phyloP scores from a whole-genome alignment of 2,329 filamentous ascomycete species.

The Colletotrichum sp. region DNA sequence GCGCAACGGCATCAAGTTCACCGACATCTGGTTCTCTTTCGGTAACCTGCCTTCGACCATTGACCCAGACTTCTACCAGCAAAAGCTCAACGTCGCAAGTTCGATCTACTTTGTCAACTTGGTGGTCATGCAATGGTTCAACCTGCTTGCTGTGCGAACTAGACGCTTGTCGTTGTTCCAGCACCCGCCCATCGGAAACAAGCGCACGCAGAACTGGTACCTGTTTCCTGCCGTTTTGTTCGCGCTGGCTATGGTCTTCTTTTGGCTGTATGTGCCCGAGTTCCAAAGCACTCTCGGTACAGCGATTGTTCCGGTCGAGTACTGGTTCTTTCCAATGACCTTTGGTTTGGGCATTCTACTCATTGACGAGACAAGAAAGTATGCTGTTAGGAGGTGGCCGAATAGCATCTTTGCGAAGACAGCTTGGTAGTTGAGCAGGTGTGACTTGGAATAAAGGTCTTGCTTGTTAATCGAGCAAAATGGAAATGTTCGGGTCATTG shows the following conservation, averaged over 20 bases:
- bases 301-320: conserved; percentile 67
- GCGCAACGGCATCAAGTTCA: conserved; percentile 68
- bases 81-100: conserved; percentile 66
- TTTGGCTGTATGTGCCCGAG: conserved; percentile 71
- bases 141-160: conserved; percentile 72
- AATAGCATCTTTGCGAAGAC: conserved; percentile 47
- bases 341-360: conserved; percentile 64
- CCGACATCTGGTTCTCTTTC: conserved; percentile 70
- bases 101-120: conserved; percentile 82
- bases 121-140: conserved; percentile 84
- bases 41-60: conserved; percentile 55
- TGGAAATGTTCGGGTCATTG: background rate
- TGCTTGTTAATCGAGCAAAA: background rate
- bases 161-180: conserved; percentile 71
- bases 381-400: conserved; percentile 50
- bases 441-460: background rate
- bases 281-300: conserved; percentile 67
- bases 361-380: conserved; percentile 58
- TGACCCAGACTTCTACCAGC: conserved; percentile 56
- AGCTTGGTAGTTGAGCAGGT: conserved; percentile 45
- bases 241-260: conserved; percentile 69
- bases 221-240: conserved; percentile 75
- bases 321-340: conserved; percentile 78
- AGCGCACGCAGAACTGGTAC: conserved; percentile 67
- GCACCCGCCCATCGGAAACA: conserved; percentile 71